Evolutionary conservation across 2,329 filamentous ascomycete species (phyloP).

Genomic region (Penicillium sp.): DNA sequence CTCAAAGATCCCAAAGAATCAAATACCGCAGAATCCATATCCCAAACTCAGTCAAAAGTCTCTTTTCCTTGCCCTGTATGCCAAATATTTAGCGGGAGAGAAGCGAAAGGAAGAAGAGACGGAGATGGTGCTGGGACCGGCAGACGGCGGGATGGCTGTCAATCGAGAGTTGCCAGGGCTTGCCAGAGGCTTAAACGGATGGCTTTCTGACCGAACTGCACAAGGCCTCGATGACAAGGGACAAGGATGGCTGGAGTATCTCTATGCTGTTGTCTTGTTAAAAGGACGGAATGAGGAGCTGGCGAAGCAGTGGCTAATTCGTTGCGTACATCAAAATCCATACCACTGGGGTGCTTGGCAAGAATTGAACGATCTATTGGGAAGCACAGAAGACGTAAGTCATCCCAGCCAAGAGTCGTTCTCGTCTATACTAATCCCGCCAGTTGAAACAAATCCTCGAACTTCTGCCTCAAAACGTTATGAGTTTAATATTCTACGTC

Average conservation of each 20-base stretch:
- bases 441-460: conserved; percentile 68
- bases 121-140: conserved; percentile 93
- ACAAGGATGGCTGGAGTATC: conserved; percentile 84
- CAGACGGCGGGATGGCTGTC: conserved; percentile 75
- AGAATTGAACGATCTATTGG: conserved; percentile 78
- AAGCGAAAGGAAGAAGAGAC: conserved; percentile 95
- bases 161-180: conserved; percentile 82
- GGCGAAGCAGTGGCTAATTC: conserved; percentile 81
- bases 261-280: conserved; percentile 81
- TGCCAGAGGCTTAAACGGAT: conserved; percentile 70
- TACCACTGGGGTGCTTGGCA: conserved; percentile 99
- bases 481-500: conserved; percentile 90
- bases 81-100: conserved; percentile 88
- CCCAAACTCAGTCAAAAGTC: conserved; percentile 77
- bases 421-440: conserved; percentile 18
- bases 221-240: conserved; percentile 59
- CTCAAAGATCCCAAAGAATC: conserved; percentile 37
- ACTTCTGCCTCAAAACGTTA: conserved; percentile 80
- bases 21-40: conserved; percentile 39
- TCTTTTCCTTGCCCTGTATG: conserved; percentile 85
- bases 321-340: conserved; percentile 81
- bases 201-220: conserved; percentile 66
- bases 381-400: conserved; percentile 74
- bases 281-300: conserved; percentile 86
- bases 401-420: conserved; percentile 5